Percentiles rank a stretch among this genome's conserved stretches.
Evolutionary conservation across 1,284 basidiomycete species (phyloP).

Genomic region (Leccinum huronense): DNA sequence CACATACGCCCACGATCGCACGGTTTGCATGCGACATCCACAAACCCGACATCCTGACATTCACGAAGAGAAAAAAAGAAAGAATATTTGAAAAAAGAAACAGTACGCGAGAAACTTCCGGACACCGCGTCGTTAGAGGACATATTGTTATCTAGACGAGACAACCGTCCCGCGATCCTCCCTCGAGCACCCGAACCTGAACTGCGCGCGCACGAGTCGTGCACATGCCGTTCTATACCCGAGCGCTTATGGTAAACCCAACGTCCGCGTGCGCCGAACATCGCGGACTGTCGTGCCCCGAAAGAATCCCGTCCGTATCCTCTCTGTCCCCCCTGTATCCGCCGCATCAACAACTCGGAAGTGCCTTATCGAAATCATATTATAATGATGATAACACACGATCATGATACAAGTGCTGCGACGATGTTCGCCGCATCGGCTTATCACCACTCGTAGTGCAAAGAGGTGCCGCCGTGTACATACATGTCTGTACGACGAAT

Average conservation of each 20-base stretch:
- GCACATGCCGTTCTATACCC: neutral
- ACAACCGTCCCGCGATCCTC: slow-evolving; percentile 11
- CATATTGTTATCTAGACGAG: neutral
- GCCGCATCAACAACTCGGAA: slow-evolving; percentile 15
- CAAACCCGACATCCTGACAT: neutral
- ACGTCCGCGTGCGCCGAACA: neutral
- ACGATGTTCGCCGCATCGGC: slow-evolving; percentile 1
- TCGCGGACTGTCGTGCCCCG: neutral
- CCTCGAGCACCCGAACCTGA: slow-evolving; percentile 8
- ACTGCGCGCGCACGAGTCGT: neutral
- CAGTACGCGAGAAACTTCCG: neutral
- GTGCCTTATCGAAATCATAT: neutral
- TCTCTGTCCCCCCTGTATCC: slow-evolving; percentile 9
- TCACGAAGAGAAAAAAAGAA: neutral
- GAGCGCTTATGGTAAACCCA: neutral
- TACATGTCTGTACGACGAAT: neutral
- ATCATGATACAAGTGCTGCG: neutral
- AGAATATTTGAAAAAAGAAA: neutral
- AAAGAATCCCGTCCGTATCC: slow-evolving; percentile 1
- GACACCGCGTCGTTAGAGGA: neutral
- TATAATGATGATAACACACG: neutral
- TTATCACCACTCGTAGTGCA: slow-evolving; percentile 14
- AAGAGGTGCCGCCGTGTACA: neutral
- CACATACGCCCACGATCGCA: too few relatives aligned
- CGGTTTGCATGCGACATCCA: neutral